phyloP scores from a whole-genome alignment of 108 stramenopile species.

The Seminavis robusta region DNA sequence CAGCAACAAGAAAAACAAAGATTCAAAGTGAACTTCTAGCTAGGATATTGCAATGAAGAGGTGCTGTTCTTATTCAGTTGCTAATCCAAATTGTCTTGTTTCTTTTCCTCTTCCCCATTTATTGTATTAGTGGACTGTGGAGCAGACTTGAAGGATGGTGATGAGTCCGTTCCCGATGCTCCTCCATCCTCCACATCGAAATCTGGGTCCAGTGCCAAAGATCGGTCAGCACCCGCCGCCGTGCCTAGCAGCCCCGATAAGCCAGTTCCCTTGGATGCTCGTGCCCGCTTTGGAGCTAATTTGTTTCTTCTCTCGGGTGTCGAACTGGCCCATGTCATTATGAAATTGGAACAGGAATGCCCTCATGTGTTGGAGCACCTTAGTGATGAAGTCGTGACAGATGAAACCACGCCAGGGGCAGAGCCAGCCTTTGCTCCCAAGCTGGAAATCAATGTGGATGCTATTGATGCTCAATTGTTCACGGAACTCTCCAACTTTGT shows the following conservation, averaged over 20 bases:
- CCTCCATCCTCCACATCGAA: constrained; percentile 1
- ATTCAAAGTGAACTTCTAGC: no score
- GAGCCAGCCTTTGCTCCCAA: no score
- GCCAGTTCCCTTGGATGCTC: constrained; percentile 65
- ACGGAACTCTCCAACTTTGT: no score
- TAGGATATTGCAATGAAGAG: no score
- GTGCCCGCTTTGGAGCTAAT: constrained; percentile 72
- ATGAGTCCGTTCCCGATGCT: constrained; percentile 6
- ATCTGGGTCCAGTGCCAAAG: constrained; percentile 9
- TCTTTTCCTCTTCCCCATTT: constrained; percentile 4
- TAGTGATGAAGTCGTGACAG: no score
- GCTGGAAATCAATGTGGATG: no score
- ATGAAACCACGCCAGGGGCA: no score
- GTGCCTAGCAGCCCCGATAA: neutral
- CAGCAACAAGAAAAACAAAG: no score
- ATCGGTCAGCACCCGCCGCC: constrained; percentile 10
- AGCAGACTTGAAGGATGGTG: constrained; percentile 11
- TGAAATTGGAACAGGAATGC: constrained; percentile 77
- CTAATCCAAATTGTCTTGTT: no score
- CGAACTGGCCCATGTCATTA: constrained; percentile 82
- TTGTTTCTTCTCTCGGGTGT: constrained; percentile 80
- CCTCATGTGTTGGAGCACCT: no score
- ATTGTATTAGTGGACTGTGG: constrained; percentile 10
- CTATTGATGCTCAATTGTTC: no score
- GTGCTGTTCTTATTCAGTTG: no score